phyloP scores from a whole-genome alignment of 139 green algal species.

The Chlorella sp. region DNA sequence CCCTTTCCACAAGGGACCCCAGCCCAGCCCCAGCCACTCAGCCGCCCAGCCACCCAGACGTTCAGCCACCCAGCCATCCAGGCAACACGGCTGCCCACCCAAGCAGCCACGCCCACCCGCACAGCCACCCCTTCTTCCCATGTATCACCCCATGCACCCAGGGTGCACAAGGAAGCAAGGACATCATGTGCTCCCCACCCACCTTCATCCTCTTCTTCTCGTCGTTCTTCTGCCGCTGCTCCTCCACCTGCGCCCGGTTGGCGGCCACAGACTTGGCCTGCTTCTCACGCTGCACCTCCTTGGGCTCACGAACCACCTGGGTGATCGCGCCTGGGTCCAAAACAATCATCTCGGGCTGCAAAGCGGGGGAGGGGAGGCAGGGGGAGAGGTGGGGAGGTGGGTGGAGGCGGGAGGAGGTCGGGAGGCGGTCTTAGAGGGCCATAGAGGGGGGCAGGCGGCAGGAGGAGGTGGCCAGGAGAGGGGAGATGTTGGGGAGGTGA shows the following conservation, averaged over 20 bases:
- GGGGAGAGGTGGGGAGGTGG: not conserved
- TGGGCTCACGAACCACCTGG: slow-evolving; percentile 75
- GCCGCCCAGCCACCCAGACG: no score
- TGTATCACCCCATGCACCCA: no score
- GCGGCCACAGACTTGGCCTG: slow-evolving; percentile 44
- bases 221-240: slow-evolving; percentile 65
- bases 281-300: slow-evolving; percentile 77
- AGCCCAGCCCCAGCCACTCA: no score
- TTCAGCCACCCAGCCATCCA: no score
- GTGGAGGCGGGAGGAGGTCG: not conserved
- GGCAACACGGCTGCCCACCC: no score
- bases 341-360: slow-evolving; percentile 92
- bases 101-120: no score
- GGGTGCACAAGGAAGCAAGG: no score
- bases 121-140: not conserved
- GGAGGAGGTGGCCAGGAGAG: not conserved
- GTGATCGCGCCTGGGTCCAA: slow-evolving; percentile 87
- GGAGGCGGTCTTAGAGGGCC: no score
- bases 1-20: no score
- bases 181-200: not conserved
- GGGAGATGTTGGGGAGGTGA: not conserved
- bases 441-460: no score
- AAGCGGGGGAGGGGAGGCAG: not conserved
- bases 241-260: slow-evolving; percentile 40
- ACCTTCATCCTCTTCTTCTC: slow-evolving; percentile 85